A percentile compares a stretch with the other conserved stretches of the same genome.
Conservation (phyloP, 2,329 filamentous ascomycete species). For the Arachnomyces sp. region DNA sequence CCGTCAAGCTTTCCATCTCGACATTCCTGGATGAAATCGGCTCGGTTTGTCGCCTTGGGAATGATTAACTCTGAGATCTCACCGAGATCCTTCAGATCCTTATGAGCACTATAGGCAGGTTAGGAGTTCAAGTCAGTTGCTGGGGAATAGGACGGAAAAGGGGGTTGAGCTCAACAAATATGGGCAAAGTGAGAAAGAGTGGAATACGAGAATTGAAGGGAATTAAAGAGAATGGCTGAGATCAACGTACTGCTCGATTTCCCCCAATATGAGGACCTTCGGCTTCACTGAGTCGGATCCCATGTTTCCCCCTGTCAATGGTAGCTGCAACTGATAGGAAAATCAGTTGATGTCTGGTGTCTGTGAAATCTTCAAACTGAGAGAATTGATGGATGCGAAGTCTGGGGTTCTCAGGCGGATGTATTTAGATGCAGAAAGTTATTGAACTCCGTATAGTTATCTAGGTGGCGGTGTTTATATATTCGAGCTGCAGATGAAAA, state of each 20-base stretch:
- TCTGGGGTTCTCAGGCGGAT: too few species aligned
- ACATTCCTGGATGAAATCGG: conserved; percentile 62
- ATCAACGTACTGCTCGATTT: conserved; percentile 56
- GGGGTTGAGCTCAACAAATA: conserved; percentile 2
- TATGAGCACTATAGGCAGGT: conserved; percentile 42
- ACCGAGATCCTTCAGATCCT: conserved; percentile 55
- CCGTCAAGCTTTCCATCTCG: conserved; percentile 57
- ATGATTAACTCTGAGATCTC: conserved; percentile 57
- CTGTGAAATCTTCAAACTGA: too few species aligned
- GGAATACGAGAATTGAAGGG: too few species aligned
- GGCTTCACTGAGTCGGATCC: conserved; percentile 32
- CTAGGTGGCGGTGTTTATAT: too few species aligned
- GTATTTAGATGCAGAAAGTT: too few species aligned
- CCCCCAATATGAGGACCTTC: conserved; percentile 55
- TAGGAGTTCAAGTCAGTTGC: conserved; percentile 7
- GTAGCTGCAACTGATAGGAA: too few species aligned
- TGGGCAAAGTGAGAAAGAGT: too few species aligned
- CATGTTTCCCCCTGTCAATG: conserved; percentile 5
- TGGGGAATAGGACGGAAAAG: conserved; percentile 2
- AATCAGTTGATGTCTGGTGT: too few species aligned
- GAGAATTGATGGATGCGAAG: too few species aligned
- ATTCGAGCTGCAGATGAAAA: too few species aligned
- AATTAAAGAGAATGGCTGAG: too few species aligned
- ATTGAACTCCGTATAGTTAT: too few species aligned
- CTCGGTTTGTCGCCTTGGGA: conserved; percentile 53